These are phyloP conservation scores for Suillus subalutaceus DNA, from an alignment of 768 basidiomycete genomes.

Conservation along the genomic window DNA sequence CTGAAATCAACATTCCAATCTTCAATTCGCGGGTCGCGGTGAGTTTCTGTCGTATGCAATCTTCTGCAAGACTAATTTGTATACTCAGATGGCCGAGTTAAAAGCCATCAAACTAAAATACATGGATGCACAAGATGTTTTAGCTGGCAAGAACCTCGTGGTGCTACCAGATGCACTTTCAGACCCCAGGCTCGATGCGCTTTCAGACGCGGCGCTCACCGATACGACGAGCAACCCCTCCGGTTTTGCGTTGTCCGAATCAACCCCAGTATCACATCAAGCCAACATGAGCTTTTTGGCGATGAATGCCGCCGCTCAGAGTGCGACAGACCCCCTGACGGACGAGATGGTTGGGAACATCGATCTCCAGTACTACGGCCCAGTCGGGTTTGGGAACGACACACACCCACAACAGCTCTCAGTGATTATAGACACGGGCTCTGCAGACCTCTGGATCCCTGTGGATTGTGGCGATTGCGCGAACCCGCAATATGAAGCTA, in stretches of 20 bases:
- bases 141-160: not conserved
- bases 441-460: conserved; percentile 64
- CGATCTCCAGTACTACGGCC: conserved; percentile 52
- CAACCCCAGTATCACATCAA: not conserved
- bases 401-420: conserved; percentile 44
- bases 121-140: not conserved
- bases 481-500: conserved; percentile 40
- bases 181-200: not conserved
- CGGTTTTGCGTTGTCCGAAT: not conserved
- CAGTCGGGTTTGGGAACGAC: conserved; percentile 55
- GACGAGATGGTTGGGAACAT: conserved; percentile 42
- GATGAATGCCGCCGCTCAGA: conserved; percentile 4
- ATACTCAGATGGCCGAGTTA: not conserved
- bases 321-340: conserved; percentile 27
- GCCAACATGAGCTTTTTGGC: not conserved
- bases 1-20: not conserved
- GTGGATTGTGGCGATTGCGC: conserved; percentile 42
- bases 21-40: not conserved
- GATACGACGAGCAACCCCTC: not conserved
- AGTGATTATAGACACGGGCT: conserved; percentile 72
- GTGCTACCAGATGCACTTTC: not conserved
- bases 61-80: not conserved
- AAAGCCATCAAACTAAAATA: conserved; percentile 1
- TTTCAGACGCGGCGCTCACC: not conserved
- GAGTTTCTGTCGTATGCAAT: not conserved